Evolutionary conservation across 768 basidiomycete genomes (phyloP), one percentile per base, ranked within the genome.

Genomic region (Phanerochaete sordida): DNA sequence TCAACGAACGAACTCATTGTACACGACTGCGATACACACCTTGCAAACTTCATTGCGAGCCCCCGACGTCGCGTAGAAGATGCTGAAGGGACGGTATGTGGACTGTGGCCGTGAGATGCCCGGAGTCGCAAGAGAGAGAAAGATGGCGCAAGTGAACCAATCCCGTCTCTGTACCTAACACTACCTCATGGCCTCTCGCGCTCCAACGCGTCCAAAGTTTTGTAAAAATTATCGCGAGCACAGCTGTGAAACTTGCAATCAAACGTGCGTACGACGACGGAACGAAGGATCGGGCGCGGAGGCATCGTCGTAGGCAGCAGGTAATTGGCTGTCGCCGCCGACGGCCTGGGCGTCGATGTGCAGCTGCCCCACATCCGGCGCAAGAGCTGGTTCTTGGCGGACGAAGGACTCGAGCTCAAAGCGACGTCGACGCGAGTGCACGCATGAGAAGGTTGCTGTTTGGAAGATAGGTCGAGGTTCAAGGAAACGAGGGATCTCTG

Each of bases 1-100:
- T 21, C 7, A 19, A 2, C 15, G 27, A 37, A 24, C 24, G 21
- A 56, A 30, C 19, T 51, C 27, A 15, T n/a, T 46, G 39, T 23
- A 23, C 33, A 68, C 77, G 84, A 84, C 75, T 76, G 64, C 11
- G 19, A 16, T 19, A 69, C 79, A 65, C 59, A 85, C 85, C 76
- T 77, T 65, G 79, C 77, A 76, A 86, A 87, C 68, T 83, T 86
- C 85, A 87, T 87, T 57, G 39, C 49, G n/a, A 47, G 28, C 43
- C 35, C 23, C 24, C 23, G 28, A 26, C 26, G 53, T 43, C 53
- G 37, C 27, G 8, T 21, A 12, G 24, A 39, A 16, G 24, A 48
- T 8, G 19, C 7, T 5, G 6, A 26, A 28, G 47, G 6, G 27
- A 48, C 12, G 3, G 47, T 4, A 43, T 6, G 19, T 6, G 19